phyloP scores from a whole-genome alignment of 2,329 filamentous ascomycete species.

The Pseudogymnoascus sp. region DNA sequence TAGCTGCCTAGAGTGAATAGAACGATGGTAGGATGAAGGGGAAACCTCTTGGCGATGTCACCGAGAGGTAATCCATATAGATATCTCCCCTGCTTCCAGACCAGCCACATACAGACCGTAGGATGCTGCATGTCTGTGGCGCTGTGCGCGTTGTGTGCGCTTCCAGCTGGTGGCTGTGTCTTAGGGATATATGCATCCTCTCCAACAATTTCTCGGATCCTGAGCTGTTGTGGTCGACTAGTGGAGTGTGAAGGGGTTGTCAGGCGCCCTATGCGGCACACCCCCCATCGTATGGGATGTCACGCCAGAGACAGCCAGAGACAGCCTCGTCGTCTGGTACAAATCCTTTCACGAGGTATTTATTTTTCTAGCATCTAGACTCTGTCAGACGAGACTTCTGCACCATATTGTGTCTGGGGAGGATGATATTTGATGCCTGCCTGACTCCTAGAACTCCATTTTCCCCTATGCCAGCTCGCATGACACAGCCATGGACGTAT shows the following conservation, averaged over 20 bases:
- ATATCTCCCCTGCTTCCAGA: neutral
- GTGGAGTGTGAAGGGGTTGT: neutral
- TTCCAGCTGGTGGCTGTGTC: constrained; percentile 5
- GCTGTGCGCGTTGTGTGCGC: neutral
- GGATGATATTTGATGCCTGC: neutral
- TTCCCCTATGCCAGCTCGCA: neutral
- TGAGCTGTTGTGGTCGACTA: neutral
- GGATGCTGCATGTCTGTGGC: neutral
- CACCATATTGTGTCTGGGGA: neutral
- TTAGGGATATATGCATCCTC: neutral
- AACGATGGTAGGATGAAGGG: neutral
- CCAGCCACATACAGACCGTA: neutral
- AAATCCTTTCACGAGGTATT: neutral
- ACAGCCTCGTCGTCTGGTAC: constrained; percentile 10
- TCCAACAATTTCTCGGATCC: neutral
- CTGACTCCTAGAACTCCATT: neutral
- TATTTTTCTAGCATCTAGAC: neutral
- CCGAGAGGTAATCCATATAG: neutral
- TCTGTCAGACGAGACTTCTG: constrained; percentile 1
- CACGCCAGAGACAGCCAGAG: neutral
- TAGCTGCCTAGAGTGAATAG: neutral
- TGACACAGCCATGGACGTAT: neutral
- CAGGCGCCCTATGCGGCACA: constrained; percentile 1
- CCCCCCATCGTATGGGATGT: neutral
- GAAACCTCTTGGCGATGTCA: neutral